Evolutionary conservation across 176 grass and related monocot genomes (phyloP).

Genomic region (bread wheat (Triticum aestivum)): IWGSC_CS_RefSeq_v2.1 NC_057802.1:344885954-344886453

Average conservation of each 20-base stretch:
- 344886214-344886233: slow-evolving; percentile 77
- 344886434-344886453: slow-evolving; percentile 77
- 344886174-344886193: slow-evolving; percentile 71
- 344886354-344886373: slow-evolving; percentile 44
- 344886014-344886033: slow-evolving; percentile 84
- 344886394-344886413: slow-evolving; percentile 42
- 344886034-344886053: slow-evolving; percentile 90
- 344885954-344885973: slow-evolving; percentile 88
- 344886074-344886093: slow-evolving; percentile 89
- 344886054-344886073: slow-evolving; percentile 80
- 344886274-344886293: slow-evolving; percentile 66
- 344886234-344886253: slow-evolving; percentile 76
- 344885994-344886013: slow-evolving; percentile 78
- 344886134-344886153: slow-evolving; percentile 98
- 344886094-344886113: slow-evolving; percentile 78
- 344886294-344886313: slow-evolving; percentile 72
- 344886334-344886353: slow-evolving; percentile 69
- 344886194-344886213: slow-evolving; percentile 73
- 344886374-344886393: slow-evolving; percentile 69
- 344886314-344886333: slow-evolving; percentile 85
- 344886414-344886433: slow-evolving; percentile 38
- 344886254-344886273: slow-evolving; percentile 79
- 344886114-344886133: slow-evolving; percentile 82
- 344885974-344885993: slow-evolving; percentile 88
- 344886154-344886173: slow-evolving; percentile 89